These are phyloP conservation scores for Fomitopsis pulvina DNA, from an alignment of 768 basidiomycete genomes.

Conservation along the genomic window DNA sequence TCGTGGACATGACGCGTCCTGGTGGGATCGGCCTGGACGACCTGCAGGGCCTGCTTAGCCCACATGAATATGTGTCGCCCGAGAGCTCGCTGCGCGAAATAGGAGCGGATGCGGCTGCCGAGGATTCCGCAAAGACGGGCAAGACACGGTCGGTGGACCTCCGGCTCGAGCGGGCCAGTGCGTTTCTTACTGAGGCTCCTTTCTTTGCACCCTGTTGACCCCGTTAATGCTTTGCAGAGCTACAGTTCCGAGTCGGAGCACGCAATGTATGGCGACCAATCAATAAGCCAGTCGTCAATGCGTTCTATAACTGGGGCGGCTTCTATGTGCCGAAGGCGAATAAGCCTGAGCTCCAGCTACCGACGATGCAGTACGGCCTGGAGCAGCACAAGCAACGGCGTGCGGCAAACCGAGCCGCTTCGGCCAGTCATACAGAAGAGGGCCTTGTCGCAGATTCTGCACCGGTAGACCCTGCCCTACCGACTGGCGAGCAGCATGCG, in stretches of 20 bases:
- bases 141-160: constrained; percentile 9
- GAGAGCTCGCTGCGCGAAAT: background rate
- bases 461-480: background rate
- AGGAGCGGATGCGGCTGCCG: background rate
- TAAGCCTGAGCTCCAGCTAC: background rate
- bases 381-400: background rate
- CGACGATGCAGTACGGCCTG: background rate
- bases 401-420: background rate
- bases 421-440: background rate
- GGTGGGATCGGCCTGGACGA: constrained; percentile 31
- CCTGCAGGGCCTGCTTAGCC: constrained; percentile 22
- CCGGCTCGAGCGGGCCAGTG: constrained; percentile 11
- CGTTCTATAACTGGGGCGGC: constrained; percentile 15
- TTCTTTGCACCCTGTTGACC: background rate
- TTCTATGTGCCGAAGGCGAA: constrained; percentile 10
- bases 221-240: background rate
- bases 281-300: too few relatives aligned
- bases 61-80: constrained; percentile 5
- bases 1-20: constrained; percentile 11
- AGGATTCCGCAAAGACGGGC: background rate
- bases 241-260: background rate
- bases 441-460: background rate
- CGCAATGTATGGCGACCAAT: too few relatives aligned
- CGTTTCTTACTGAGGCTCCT: background rate
- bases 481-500: background rate